These are phyloP conservation scores for Inonotus hispidus DNA, from an alignment of 1,284 basidiomycete genomes.

Conservation along the genomic window DNA sequence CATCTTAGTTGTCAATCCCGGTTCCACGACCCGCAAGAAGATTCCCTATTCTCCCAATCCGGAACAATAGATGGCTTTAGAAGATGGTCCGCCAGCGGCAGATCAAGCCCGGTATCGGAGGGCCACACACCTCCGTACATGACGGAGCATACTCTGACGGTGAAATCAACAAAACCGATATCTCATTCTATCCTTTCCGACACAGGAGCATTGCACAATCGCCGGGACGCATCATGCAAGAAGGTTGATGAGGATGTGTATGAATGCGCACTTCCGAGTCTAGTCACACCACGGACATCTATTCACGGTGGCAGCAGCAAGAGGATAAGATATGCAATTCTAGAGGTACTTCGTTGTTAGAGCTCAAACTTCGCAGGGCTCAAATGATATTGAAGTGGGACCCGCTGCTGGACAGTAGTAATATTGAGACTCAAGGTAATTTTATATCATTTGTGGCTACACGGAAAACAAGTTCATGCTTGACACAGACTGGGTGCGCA, in stretches of 20 bases:
- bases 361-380: neutral
- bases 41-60: conserved; percentile 73
- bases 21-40: conserved; percentile 81
- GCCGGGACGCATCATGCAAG: conserved; percentile 34
- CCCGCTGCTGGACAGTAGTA: conserved; percentile 83
- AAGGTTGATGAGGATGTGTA: conserved; percentile 55
- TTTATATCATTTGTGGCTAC: conserved; percentile 11
- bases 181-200: conserved; percentile 33
- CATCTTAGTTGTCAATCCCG: conserved; percentile 57
- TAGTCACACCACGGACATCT: conserved; percentile 69
- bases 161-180: conserved; percentile 70
- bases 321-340: conserved; percentile 73
- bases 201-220: conserved; percentile 22
- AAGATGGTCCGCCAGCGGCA: conserved; percentile 58
- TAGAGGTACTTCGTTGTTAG: conserved; percentile 51
- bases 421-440: conserved; percentile 72
- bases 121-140: conserved; percentile 24
- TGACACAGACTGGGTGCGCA: conserved; percentile 76
- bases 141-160: conserved; percentile 49
- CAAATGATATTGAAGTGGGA: conserved; percentile 55
- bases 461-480: conserved; percentile 14
- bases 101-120: conserved; percentile 39
- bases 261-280: conserved; percentile 63
- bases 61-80: conserved; percentile 68
- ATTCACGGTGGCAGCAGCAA: conserved; percentile 59